Evolutionary conservation across 2,329 filamentous ascomycete species (phyloP).

Genomic region (Leptographium lundbergii): DNA sequence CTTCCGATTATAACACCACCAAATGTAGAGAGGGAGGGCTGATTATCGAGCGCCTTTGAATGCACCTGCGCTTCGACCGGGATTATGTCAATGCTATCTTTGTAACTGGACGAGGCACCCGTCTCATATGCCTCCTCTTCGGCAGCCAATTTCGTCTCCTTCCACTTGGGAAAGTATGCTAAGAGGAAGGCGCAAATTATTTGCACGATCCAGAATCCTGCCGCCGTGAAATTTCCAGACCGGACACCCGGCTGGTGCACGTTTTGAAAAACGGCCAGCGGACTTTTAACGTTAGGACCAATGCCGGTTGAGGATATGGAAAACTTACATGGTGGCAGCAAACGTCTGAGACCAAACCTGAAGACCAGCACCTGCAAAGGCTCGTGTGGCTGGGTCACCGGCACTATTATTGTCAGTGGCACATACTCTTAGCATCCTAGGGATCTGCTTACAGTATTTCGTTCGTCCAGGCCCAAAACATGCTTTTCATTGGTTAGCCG

Average conservation of each 20-base stretch:
- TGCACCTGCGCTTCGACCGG: background rate
- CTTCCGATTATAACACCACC: too few species aligned
- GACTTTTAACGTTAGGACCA: background rate
- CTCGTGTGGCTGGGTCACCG: conserved; percentile 6
- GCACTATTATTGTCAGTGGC: background rate
- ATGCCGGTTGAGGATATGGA: background rate
- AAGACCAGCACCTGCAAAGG: conserved; percentile 6
- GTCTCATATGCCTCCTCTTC: background rate
- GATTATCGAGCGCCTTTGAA: background rate
- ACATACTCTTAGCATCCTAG: background rate
- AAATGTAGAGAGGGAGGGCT: too few species aligned
- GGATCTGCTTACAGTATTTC: conserved; percentile 3
- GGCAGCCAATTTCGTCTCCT: background rate
- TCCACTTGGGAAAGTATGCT: background rate
- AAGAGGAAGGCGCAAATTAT: background rate
- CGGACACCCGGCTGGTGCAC: conserved; percentile 9
- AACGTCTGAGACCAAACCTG: conserved; percentile 7
- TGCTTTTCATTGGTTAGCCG: background rate
- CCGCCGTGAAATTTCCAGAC: conserved; percentile 8
- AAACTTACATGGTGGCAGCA: conserved; percentile 4
- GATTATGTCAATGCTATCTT: background rate
- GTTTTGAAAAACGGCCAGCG: conserved; percentile 7
- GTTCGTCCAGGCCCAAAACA: conserved; percentile 11
- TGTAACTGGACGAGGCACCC: background rate
- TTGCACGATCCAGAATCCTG: background rate